phyloP scores from a whole-genome alignment of 805 yeast species.

The Scheffersomyces coipomensis region DNA sequence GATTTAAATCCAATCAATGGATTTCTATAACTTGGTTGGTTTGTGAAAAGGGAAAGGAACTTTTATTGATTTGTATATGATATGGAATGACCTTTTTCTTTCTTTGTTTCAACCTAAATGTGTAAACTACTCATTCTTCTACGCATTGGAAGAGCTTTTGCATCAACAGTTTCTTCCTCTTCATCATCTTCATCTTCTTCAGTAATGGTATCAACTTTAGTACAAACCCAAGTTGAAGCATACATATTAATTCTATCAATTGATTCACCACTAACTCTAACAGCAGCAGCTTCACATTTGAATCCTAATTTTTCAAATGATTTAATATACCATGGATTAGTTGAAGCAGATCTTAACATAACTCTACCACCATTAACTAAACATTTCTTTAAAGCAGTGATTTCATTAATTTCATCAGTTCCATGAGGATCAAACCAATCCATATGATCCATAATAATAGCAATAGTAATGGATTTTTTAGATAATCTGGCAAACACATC shows the following conservation, averaged over 20 bases:
- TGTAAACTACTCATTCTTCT: slow-evolving; percentile 51
- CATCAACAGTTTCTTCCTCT: slow-evolving; percentile 3
- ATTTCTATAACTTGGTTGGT: too few relatives aligned
- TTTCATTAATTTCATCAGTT: slow-evolving; percentile 62
- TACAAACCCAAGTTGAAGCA: slow-evolving; percentile 85
- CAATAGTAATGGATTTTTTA: slow-evolving; percentile 64
- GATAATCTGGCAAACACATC: slow-evolving; percentile 71
- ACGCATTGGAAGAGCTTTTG: slow-evolving; percentile 12
- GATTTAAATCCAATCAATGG: too few relatives aligned
- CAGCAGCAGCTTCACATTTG: slow-evolving; percentile 65
- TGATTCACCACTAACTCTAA: slow-evolving; percentile 59
- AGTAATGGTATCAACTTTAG: slow-evolving; percentile 34
- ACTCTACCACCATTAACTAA: slow-evolving; percentile 70
- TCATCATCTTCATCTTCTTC: slow-evolving; percentile 11
- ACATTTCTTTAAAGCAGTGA: slow-evolving; percentile 60
- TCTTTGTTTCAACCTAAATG: slow-evolving; percentile 23
- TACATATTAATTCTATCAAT: slow-evolving; percentile 86
- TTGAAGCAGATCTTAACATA: slow-evolving; percentile 71
- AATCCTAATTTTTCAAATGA: slow-evolving; percentile 70
- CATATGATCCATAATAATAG: slow-evolving; percentile 89
- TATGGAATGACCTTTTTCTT: too few relatives aligned
- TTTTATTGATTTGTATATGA: too few relatives aligned
- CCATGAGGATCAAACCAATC: slow-evolving; percentile 81
- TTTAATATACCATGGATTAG: slow-evolving; percentile 73
- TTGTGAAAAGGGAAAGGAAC: too few relatives aligned